phyloP scores from a whole-genome alignment of 2,329 filamentous ascomycete species.

The Byssothecium circinans region DNA sequence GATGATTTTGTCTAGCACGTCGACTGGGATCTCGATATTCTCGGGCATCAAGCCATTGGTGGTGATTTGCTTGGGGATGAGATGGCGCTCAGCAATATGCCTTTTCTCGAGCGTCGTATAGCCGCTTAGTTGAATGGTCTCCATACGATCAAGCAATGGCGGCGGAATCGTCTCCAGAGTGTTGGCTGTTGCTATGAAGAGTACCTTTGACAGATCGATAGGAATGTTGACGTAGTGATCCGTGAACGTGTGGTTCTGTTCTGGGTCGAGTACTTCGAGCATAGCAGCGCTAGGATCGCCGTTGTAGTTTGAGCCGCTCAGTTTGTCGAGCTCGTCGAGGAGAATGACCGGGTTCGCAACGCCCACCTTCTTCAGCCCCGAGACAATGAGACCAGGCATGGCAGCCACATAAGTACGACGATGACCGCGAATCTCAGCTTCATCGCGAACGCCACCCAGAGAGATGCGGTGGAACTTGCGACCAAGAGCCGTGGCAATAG shows the following conservation, averaged over 20 bases:
- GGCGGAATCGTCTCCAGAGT: constrained; percentile 90
- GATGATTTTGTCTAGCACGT: constrained; percentile 92
- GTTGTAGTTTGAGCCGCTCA: constrained; percentile 87
- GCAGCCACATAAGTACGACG: constrained; percentile 94
- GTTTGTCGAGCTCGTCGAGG: constrained; percentile 97
- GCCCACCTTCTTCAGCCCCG: constrained; percentile 90
- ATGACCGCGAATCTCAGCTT: constrained; percentile 95
- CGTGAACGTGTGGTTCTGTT: constrained; percentile 92
- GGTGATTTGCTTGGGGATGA: constrained; percentile 94
- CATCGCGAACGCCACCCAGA: constrained; percentile 90
- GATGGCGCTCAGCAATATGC: constrained; percentile 87
- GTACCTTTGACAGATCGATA: constrained; percentile 91
- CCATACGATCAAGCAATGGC: constrained; percentile 95
- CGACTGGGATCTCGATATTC: constrained; percentile 75
- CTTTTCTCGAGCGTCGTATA: constrained; percentile 98
- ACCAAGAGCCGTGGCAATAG: constrained; percentile 86
- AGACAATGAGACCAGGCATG: constrained; percentile 96
- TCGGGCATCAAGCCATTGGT: constrained; percentile 80
- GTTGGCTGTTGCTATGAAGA: constrained; percentile 98
- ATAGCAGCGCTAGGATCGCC: constrained; percentile 96
- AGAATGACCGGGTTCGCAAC: constrained; percentile 94
- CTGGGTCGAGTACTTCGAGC: constrained; percentile 95
- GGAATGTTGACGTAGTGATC: constrained; percentile 97
- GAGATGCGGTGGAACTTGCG: constrained; percentile 97
- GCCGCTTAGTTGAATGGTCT: constrained; percentile 88